Evolutionary conservation across 1,139 yeast species (phyloP).

Genomic region (Hyphopichia pseudoburtonii): DNA sequence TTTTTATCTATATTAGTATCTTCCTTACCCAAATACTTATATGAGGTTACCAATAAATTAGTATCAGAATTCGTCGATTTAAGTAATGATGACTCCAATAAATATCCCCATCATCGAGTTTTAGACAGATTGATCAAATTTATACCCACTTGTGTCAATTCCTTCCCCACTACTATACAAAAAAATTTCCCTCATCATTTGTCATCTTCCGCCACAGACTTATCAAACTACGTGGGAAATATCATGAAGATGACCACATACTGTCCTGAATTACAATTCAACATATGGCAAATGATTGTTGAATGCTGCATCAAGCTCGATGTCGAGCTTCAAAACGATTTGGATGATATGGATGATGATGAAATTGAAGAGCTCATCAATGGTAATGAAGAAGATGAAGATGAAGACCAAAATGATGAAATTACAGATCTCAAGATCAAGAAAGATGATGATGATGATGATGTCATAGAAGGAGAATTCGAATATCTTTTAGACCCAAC

Average conservation of each 20-base stretch:
- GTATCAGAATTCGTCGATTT: slow-evolving; percentile 54
- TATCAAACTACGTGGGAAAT: slow-evolving; percentile 67
- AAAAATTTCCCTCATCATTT: slow-evolving; percentile 75
- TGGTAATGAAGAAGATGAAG: slow-evolving; percentile 46
- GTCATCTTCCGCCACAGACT: slow-evolving; percentile 52
- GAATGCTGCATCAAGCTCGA: slow-evolving; percentile 85
- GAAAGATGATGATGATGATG: slow-evolving; percentile 25
- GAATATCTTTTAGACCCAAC: slow-evolving; percentile 36
- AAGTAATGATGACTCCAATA: slow-evolving; percentile 9
- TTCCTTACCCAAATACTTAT: slow-evolving; percentile 86
- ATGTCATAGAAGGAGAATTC: slow-evolving; percentile 36
- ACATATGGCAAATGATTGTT: slow-evolving; percentile 76
- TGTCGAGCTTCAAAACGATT: slow-evolving; percentile 88
- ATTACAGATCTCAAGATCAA: slow-evolving; percentile 24
- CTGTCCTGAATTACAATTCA: slow-evolving; percentile 70
- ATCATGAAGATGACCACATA: slow-evolving; percentile 59
- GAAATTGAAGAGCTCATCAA: slow-evolving; percentile 65
- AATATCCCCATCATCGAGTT: slow-evolving; percentile 62
- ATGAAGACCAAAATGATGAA: slow-evolving; percentile 26
- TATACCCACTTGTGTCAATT: slow-evolving; percentile 78
- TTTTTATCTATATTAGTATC: slow-evolving; percentile 80
- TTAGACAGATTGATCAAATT: slow-evolving; percentile 61
- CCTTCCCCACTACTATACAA: slow-evolving; percentile 60
- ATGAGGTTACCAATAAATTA: slow-evolving; percentile 69
- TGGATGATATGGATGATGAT: slow-evolving; percentile 79